phyloP scores from a whole-genome alignment of 163 green algal species.

The Scenedesmus sp. region DNA sequence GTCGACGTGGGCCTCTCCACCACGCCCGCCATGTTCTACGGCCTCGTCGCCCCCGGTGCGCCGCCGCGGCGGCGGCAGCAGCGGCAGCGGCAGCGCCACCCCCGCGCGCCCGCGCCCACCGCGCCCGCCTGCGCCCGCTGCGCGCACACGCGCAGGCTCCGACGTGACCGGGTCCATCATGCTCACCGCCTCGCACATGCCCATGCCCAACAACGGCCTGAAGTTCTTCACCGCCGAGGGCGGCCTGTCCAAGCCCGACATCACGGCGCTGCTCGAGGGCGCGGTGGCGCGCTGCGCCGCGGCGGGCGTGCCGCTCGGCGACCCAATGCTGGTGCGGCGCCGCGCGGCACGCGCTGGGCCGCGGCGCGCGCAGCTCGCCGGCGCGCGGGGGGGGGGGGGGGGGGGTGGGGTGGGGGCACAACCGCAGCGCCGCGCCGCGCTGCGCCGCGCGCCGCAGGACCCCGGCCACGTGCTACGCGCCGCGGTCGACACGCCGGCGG shows the following conservation, averaged over 20 bases:
- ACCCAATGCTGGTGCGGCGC: constrained; percentile 9
- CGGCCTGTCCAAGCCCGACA: constrained; percentile 80
- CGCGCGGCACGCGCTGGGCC: not conserved
- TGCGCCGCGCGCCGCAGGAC: too few relatives aligned
- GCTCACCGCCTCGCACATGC: constrained; percentile 93
- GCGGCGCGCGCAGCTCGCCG: too few relatives aligned
- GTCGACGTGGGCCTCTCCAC: constrained; percentile 85
- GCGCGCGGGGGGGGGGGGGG: too few relatives aligned
- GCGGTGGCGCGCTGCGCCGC: constrained; percentile 38
- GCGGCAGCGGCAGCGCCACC: not conserved
- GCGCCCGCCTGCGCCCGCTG: not conserved
- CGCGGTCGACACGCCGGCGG: not conserved
- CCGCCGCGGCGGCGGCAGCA: too few relatives aligned
- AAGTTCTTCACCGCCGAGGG: constrained; percentile 83
- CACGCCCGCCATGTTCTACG: constrained; percentile 97
- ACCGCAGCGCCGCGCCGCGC: too few relatives aligned
- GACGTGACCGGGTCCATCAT: constrained; percentile 80
- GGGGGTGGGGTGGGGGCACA: too few relatives aligned
- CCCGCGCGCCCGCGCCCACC: not conserved
- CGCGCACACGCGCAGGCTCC: constrained; percentile 44
- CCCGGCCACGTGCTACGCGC: not conserved
- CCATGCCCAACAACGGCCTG: constrained; percentile 56
- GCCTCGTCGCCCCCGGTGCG: constrained; percentile 73
- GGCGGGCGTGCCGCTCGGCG: constrained; percentile 19
- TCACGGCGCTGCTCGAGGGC: constrained; percentile 66